phyloP scores from a whole-genome alignment of 2,329 filamentous ascomycete species.

The Neophaeococcomyces aloes region DNA sequence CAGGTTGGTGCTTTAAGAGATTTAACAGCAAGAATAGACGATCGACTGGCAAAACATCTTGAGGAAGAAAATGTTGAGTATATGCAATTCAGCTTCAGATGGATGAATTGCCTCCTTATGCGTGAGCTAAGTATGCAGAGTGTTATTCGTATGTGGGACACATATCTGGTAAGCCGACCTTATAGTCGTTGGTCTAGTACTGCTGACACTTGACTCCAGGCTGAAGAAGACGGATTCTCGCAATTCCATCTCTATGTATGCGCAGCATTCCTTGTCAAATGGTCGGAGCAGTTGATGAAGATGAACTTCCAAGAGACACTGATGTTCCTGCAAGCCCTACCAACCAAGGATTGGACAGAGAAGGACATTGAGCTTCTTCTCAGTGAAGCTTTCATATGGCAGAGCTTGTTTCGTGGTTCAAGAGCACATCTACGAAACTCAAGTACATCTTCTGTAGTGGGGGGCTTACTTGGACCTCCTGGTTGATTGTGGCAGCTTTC shows the following conservation, averaged over 20 bases:
- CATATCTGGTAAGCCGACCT: slow-evolving; percentile 65
- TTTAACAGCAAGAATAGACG: slow-evolving; percentile 81
- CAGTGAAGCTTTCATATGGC: slow-evolving; percentile 97
- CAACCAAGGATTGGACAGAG: slow-evolving; percentile 89
- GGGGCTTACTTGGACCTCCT: slow-evolving; percentile 20
- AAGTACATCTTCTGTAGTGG: slow-evolving; percentile 14
- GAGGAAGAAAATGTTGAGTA: slow-evolving; percentile 91
- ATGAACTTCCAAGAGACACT: slow-evolving; percentile 93
- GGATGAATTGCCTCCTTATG: slow-evolving; percentile 99
- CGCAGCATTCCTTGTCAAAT: slow-evolving; percentile 94
- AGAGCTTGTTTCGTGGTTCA: slow-evolving; percentile 90
- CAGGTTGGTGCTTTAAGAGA: slow-evolving; percentile 84
- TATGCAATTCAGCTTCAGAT: slow-evolving; percentile 97
- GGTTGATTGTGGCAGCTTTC: slow-evolving; percentile 6
- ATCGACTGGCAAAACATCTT: slow-evolving; percentile 71
- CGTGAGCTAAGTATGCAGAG: slow-evolving; percentile 92
- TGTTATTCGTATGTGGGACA: slow-evolving; percentile 99
- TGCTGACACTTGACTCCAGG: slow-evolving; percentile 43
- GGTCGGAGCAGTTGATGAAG: slow-evolving; percentile 86
- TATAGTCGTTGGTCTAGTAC: slow-evolving; percentile 5
- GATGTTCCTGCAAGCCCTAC: slow-evolving; percentile 96
- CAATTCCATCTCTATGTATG: slow-evolving; percentile 98
- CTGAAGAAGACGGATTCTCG: slow-evolving; percentile 96
- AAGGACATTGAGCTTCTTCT: slow-evolving; percentile 94
- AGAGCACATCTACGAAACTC: slow-evolving; percentile 64